Evolutionary conservation across 495 filamentous ascomycete genomes (phyloP).

Genomic region (Aspergillus coremiiformis): DNA sequence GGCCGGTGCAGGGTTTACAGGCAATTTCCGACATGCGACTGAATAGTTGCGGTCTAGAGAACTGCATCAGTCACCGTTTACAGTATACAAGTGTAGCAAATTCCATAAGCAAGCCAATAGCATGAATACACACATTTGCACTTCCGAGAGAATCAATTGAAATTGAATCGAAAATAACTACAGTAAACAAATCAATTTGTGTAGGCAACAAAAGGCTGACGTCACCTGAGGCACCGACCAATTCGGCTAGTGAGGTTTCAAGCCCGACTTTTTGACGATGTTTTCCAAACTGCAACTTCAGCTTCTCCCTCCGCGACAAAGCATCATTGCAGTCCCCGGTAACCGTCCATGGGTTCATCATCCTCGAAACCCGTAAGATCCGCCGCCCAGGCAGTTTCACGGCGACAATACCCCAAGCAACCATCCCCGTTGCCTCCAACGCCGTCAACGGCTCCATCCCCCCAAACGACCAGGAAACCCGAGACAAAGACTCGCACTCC

Average conservation of each 20-base stretch:
- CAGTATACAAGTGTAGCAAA: neutral
- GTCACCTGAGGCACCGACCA: constrained; percentile 16
- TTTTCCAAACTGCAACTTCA: no score
- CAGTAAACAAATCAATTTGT: neutral
- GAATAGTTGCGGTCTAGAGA: neutral
- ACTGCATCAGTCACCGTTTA: neutral
- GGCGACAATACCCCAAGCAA: constrained; percentile 51
- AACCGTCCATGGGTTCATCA: constrained; percentile 50
- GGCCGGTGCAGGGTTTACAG: constrained; percentile 6
- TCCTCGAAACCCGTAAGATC: constrained; percentile 54
- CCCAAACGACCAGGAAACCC: constrained; percentile 16
- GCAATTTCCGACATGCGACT: neutral
- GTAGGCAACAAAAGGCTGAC: constrained; percentile 6
- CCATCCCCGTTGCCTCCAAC: constrained; percentile 28
- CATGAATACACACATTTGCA: neutral
- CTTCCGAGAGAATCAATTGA: neutral
- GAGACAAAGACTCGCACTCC: neutral
- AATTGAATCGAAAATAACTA: neutral
- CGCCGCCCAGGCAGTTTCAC: constrained; percentile 43
- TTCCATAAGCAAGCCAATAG: neutral
- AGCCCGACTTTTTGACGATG: constrained; percentile 6
- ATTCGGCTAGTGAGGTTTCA: constrained; percentile 11
- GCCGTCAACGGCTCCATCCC: constrained; percentile 22
- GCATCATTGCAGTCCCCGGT: neutral
- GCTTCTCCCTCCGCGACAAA: no score